Evolutionary conservation across 1,284 basidiomycete genomes (phyloP), one percentile per base, ranked within the genome.

Genomic region (Volvariella volvacea): DNA sequence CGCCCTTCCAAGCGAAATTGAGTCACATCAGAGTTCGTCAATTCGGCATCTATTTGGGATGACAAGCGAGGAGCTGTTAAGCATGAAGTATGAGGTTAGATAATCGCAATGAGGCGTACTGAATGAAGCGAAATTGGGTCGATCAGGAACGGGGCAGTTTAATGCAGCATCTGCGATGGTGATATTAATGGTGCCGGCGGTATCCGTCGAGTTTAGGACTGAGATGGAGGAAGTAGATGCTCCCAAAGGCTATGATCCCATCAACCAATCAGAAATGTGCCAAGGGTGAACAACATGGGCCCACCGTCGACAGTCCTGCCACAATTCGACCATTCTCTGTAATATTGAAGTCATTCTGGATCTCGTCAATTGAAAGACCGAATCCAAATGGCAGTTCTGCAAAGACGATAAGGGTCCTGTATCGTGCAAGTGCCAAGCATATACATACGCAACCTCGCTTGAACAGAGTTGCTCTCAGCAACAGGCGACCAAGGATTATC

Each of bases 381-480:
- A 90, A 89, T n/a, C 87, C 88, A 52, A 90, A 90, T 22, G 87
- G 88, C 43, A 90, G 63, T 47, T 71, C 82, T 82, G 49, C 25
- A 43, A 32, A 39, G 41, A 43, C 30, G 22, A 9, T 32, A 43
- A 2, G 52, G n/a, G n/a, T n/a, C 32, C 28, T 20, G 22, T 21
- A 39, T 19, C 14, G 28, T 22, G 15, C 21, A 42, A 22, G 25
- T 40, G 28, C 14, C 10, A 15, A 31, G 21, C 44, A 14, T 43
- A 2, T 19, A 54, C 68, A 47, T 58, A 80, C 78, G 55, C 50
- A 90, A 66, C 28, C 60, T 61, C 10, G 83, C 87, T 22, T 72
- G 68, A 17, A 89, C 73, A 7, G 73, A 69, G 50, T 73, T 68
- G 52, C 80, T 85, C 47, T 74, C 70, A 4, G 76, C 66, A 22